These are phyloP conservation scores for Proliferodiscus dingleyae DNA, from an alignment of 2,329 filamentous ascomycete genomes.

Conservation along the genomic window DNA sequence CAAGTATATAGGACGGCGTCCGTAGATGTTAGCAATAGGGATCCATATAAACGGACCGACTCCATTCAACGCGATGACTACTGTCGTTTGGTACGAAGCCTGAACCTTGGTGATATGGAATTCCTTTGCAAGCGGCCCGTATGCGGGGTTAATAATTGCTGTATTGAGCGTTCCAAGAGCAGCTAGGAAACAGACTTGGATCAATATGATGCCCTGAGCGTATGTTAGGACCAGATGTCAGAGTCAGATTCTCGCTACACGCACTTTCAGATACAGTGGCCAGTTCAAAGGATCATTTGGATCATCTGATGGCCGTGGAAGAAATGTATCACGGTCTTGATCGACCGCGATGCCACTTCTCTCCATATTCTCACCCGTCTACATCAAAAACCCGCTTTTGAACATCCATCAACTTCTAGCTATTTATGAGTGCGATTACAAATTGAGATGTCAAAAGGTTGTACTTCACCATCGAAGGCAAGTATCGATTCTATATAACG, in stretches of 20 bases:
- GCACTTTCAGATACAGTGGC: constrained; percentile 24
- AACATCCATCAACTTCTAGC: too few relatives aligned
- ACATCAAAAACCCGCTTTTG: too few relatives aligned
- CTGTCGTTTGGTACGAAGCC: constrained; percentile 27
- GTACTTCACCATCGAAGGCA: too few relatives aligned
- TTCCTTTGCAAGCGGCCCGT: constrained; percentile 19
- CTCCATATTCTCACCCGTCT: not conserved
- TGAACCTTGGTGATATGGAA: constrained; percentile 20
- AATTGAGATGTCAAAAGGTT: too few relatives aligned
- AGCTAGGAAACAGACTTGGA: constrained; percentile 28
- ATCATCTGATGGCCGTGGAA: constrained; percentile 17
- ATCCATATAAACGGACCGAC: constrained; percentile 18
- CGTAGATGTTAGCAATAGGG: constrained; percentile 24
- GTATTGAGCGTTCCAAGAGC: constrained; percentile 25
- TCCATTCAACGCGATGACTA: constrained; percentile 27
- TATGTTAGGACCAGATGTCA: not conserved
- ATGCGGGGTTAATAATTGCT: constrained; percentile 26
- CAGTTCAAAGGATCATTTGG: constrained; percentile 25
- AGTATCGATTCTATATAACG: too few relatives aligned
- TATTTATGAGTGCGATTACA: too few relatives aligned
- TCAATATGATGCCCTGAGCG: constrained; percentile 20
- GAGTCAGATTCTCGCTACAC: not conserved
- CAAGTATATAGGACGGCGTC: constrained; percentile 24
- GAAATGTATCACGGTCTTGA: constrained; percentile 6
- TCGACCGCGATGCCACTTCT: not conserved